Percentiles rank a stretch among this genome's conserved stretches.
Evolutionary conservation across 768 basidiomycete species (phyloP).

Genomic region (Psilocybe subaeruginosa): DNA sequence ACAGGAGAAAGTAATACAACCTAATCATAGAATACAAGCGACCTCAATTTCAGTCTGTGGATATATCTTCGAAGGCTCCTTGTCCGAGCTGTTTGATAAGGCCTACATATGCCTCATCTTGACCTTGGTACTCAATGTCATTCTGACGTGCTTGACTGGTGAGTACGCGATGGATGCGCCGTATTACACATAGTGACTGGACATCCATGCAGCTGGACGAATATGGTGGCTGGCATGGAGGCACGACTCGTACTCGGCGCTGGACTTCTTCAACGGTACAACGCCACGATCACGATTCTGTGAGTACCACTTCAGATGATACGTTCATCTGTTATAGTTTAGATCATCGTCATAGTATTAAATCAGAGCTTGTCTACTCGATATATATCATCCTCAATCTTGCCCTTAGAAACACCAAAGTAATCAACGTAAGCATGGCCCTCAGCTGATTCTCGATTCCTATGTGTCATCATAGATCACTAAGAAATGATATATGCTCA

Average conservation of each 20-base stretch:
- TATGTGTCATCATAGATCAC: neutral
- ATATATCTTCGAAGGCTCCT: conserved; percentile 23
- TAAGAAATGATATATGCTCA: neutral
- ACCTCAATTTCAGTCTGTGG: conserved; percentile 43
- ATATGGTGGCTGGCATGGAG: conserved; percentile 34
- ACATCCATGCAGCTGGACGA: conserved; percentile 31
- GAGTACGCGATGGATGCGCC: neutral
- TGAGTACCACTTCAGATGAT: conserved; percentile 16
- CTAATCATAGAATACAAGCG: conserved; percentile 61
- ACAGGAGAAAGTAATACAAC: no score
- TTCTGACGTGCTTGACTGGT: conserved; percentile 38
- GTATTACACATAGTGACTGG: neutral
- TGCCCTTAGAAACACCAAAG: conserved; percentile 26
- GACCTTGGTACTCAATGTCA: conserved; percentile 35
- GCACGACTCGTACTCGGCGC: conserved; percentile 28
- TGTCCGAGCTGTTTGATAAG: conserved; percentile 18
- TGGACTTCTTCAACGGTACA: conserved; percentile 32
- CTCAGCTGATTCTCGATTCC: neutral
- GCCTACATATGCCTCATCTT: conserved; percentile 36
- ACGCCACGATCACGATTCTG: conserved; percentile 38
- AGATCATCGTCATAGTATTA: conserved; percentile 27
- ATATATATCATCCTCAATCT: conserved; percentile 34
- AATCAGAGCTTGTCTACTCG: conserved; percentile 41
- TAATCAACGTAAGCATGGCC: conserved; percentile 19
- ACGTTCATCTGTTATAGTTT: no score